Base-by-base conservation (phyloP, 257 asterid species). In the Leptodermis oblonga region DNA sequence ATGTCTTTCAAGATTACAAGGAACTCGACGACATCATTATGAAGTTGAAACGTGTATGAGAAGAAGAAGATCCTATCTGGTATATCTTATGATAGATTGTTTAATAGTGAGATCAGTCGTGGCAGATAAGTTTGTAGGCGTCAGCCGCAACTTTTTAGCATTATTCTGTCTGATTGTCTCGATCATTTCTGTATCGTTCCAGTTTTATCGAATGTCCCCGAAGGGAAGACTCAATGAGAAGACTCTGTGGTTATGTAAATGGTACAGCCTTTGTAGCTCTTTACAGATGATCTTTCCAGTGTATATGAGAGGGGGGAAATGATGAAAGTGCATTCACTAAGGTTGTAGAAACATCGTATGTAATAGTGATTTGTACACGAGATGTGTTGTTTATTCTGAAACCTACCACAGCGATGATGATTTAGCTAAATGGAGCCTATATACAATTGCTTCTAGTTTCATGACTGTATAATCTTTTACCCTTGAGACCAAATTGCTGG, bases 1-100 rank as follows among this genome's bases (percentile, higher is more conserved):
- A 80, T 73, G 83, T 74, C 28, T 80, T 74, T 62, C 73, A 55
- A 68, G 77, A 75, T 52, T 68, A 76, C 81, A 75, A 69, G 79
- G 93, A 80, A 60, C 61, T 85, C 36, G 82, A 83, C 65, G 73
- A 61, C 68, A 52, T 84, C 58, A 77, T 86, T 55, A 82, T 76
- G 56, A 75, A 82, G 71, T 76, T 90, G 72, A 73, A 64, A 71
- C 74, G 80, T 69, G 59, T 8, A 25, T 54, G 10, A 10, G 25
- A 30, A 54, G 60, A 23, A 8, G 2, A 25, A n/a, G n/a, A n/a
- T n/a, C n/a, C n/a, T n/a, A n/a, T n/a, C n/a, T n/a, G n/a, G n/a
- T n/a, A n/a, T n/a, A n/a, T n/a, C n/a, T n/a, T n/a, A n/a, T n/a
- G n/a, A n/a, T n/a, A n/a, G n/a, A n/a, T n/a, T n/a, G n/a, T n/a